These are phyloP conservation scores for Protea cynaroides DNA, from an alignment of 164 flowering plant species.

Conservation along the genomic window DNA sequence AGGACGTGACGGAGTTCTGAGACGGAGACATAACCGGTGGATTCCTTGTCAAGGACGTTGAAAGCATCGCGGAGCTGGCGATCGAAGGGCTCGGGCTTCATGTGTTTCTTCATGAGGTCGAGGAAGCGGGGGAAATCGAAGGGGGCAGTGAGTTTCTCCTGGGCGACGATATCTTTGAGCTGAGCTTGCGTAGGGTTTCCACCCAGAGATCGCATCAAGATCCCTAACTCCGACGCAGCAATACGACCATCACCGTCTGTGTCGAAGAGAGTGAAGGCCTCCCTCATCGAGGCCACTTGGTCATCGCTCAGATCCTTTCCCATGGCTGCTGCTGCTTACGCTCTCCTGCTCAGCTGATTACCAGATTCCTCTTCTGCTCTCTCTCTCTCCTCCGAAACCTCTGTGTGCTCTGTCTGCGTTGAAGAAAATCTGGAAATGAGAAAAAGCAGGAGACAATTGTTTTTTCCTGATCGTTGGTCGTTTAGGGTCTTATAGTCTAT, in stretches of 20 bases:
- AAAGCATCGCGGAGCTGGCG: conserved; percentile 90
- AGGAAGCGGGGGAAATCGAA: conserved; percentile 78
- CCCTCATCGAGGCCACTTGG: conserved; percentile 85
- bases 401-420: too few relatives aligned
- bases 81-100: conserved; percentile 87
- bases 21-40: conserved; percentile 73
- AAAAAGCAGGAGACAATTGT: too few relatives aligned
- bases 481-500: too few relatives aligned
- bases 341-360: too few relatives aligned
- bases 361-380: too few relatives aligned
- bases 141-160: conserved; percentile 71
- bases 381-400: too few relatives aligned
- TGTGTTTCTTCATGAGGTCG: conserved; percentile 75
- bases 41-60: conserved; percentile 88
- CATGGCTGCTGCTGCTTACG: conserved; percentile 28
- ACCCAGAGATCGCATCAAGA: conserved; percentile 91
- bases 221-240: conserved; percentile 87
- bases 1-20: conserved; percentile 83
- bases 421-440: too few relatives aligned
- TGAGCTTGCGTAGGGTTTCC: conserved; percentile 95
- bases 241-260: conserved; percentile 83
- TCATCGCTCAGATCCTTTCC: conserved; percentile 77
- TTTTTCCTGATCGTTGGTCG: too few relatives aligned
- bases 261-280: conserved; percentile 91
- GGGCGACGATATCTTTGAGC: conserved; percentile 63